Evolutionary conservation across 2,329 filamentous ascomycete species (phyloP).

Genomic region (Ustulina deusta): DNA sequence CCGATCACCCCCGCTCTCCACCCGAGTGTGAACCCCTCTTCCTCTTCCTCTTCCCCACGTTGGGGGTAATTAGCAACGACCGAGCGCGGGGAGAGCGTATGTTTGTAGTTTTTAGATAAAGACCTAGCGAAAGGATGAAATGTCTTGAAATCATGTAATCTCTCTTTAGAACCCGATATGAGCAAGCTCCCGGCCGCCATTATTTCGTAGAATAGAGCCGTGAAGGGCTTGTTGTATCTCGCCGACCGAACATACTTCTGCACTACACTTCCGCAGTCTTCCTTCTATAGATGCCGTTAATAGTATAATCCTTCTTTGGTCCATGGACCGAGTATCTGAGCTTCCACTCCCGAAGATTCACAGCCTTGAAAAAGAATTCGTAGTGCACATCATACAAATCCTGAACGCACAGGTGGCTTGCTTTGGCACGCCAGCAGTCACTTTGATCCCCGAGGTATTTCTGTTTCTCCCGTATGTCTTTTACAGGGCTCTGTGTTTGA

Average conservation of each 20-base stretch:
- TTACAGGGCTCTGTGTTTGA: conserved; percentile 36
- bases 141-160: background rate
- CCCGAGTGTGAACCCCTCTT: conserved; percentile 16
- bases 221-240: background rate
- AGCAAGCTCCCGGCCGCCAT: too few species aligned
- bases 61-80: background rate
- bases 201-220: background rate
- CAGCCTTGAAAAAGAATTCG: conserved; percentile 71
- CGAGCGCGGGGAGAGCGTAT: background rate
- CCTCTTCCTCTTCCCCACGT: conserved; percentile 29
- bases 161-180: background rate
- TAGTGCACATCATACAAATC: conserved; percentile 80
- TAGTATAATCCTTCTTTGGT: conserved; percentile 79
- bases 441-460: background rate
- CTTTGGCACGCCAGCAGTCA: conserved; percentile 69
- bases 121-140: background rate
- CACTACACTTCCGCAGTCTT: background rate
- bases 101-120: background rate
- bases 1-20: conserved; percentile 4
- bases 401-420: conserved; percentile 76
- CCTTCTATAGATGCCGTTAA: conserved; percentile 65
- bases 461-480: conserved; percentile 8
- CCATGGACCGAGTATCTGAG: conserved; percentile 75
- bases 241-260: background rate
- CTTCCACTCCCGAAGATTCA: conserved; percentile 68